These are phyloP conservation scores for Styphnolobium japonicum DNA, from an alignment of 306 rosid species.

Conservation along the genomic window DNA sequence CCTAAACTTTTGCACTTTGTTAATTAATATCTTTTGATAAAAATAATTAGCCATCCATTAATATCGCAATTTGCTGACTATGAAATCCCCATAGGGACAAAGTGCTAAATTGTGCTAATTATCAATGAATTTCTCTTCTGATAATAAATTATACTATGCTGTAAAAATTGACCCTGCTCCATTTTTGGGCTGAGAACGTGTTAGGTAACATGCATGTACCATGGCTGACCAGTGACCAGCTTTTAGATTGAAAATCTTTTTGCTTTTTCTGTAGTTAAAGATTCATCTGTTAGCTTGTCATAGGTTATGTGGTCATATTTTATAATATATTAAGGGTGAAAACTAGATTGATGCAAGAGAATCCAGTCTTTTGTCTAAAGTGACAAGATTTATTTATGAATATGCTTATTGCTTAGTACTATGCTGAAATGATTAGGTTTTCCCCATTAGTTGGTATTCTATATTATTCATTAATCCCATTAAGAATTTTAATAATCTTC, in stretches of 20 bases:
- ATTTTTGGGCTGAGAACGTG: not conserved
- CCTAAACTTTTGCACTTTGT: not conserved
- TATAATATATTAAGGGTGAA: not conserved
- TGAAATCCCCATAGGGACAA: not conserved
- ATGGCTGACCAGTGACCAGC: not conserved
- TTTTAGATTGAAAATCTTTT: not conserved
- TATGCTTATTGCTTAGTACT: not conserved
- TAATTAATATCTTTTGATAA: not conserved
- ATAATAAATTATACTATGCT: not conserved
- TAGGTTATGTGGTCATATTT: not conserved
- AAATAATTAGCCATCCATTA: not conserved
- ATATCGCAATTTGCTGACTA: not conserved
- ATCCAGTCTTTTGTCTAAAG: not conserved
- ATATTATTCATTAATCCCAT: not conserved
- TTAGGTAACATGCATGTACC: not conserved
- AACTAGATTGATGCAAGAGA: not conserved
- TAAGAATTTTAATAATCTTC: not conserved
- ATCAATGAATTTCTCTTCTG: not conserved
- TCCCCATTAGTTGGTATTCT: not conserved
- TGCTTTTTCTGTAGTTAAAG: not conserved
- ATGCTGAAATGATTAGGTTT: not conserved
- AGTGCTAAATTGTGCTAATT: not conserved
- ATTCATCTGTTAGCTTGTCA: not conserved
- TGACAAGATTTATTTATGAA: not conserved
- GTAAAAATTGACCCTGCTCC: not conserved